Base-by-base conservation (phyloP, 768 basidiomycete genomes). In the Russula sp. region DNA sequence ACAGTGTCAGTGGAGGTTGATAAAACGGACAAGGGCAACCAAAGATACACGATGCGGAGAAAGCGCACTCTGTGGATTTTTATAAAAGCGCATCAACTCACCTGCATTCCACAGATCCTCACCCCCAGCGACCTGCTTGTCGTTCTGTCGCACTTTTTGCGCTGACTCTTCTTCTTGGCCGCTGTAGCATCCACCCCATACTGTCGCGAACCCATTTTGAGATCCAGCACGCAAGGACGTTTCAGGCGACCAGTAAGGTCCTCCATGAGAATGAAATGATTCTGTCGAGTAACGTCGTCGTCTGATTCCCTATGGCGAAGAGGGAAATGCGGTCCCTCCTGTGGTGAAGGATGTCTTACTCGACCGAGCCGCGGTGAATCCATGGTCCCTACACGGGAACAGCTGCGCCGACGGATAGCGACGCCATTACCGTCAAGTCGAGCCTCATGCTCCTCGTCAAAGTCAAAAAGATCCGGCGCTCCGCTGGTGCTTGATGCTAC, bases 151-250 rank as follows among this genome's bases (percentile, higher is more conserved):
- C 97, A 98, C 77, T 99, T 99, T 77, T 97, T 97, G 60, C 95
- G 85, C 78, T 99, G 97, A 73, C 95, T 98, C 79, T 90, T 94
- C 84, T 97, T 98, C 80, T 99, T 99, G 58, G 85, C 79, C 1
- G 87, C 77, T 10, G 89, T 90, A 28, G 97, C 97, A 70, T 97
- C 93, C 78, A 96, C 90, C 22, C 97, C 97, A 75, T 98, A 98
- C 77, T 99, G 97, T 38, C 97, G 81, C 34, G 95, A 98, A n/a
- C 97, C 97, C 97, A 98, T 98, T 80, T 99, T 99, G 70, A 99
- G 79, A 75, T 99, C 97, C 71, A 98, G 84, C 48, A 99, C 96
- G 72, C 97, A 99, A 10, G 97, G 92, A 56, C 83, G 84, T 75
- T 90, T 95, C 72, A 97, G 75, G 38, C 90, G 80, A 28, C 97